Evolutionary conservation across 805 yeast species (phyloP).

Genomic region (Metschnikowia colocasiae): DNA sequence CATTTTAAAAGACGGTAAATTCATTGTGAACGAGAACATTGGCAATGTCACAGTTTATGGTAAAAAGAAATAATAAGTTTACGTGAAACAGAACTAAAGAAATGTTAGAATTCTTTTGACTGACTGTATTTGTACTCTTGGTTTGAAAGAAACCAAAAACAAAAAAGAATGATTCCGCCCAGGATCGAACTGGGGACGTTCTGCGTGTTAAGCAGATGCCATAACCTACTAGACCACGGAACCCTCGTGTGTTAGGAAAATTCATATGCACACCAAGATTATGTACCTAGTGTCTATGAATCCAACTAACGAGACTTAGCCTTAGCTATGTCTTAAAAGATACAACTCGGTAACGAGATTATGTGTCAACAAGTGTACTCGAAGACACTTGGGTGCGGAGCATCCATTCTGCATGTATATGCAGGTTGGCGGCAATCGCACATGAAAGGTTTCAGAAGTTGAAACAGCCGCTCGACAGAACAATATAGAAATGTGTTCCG

Average conservation of each 20-base stretch:
- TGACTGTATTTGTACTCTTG: no score
- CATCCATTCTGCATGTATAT: no score
- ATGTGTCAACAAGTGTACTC: no score
- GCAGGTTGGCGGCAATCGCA: no score
- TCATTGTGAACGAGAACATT: slow-evolving; percentile 44
- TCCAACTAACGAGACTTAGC: not conserved
- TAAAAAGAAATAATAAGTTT: slow-evolving; percentile 16
- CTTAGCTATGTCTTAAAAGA: no score
- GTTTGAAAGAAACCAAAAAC: not conserved
- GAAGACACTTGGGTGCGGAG: no score
- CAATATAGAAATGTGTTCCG: no score
- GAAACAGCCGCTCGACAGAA: no score
- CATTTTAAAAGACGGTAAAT: slow-evolving; percentile 35
- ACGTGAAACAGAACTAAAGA: not conserved
- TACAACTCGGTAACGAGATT: no score
- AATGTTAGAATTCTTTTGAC: no score
- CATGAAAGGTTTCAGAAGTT: no score
- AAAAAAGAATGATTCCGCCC: slow-evolving; percentile 21
- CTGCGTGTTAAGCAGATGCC: slow-evolving; percentile 27
- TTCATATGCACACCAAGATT: not conserved
- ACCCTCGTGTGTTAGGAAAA: slow-evolving; percentile 9
- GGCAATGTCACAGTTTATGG: slow-evolving; percentile 47
- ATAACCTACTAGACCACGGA: slow-evolving; percentile 25
- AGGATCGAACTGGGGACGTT: slow-evolving; percentile 27
- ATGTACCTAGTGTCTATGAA: not conserved